Percentiles rank a stretch among this genome's conserved stretches.
Conservation (phyloP, 2,329 filamentous ascomycete genomes). For the Colletotrichum eleusines region DNA sequence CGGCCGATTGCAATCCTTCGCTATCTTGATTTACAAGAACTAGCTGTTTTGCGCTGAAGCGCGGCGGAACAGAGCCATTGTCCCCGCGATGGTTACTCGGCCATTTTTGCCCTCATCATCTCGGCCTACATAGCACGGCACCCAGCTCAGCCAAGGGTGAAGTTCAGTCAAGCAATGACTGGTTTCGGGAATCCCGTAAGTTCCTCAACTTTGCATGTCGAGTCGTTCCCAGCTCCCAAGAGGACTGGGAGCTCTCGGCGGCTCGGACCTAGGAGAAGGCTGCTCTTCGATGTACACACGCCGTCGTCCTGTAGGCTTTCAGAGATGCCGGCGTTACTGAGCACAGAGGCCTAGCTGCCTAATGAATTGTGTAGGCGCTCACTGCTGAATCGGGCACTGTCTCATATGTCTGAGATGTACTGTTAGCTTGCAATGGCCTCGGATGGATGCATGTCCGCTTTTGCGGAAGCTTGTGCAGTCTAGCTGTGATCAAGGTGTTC, state of each 20-base stretch:
- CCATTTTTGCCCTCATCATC: neutral
- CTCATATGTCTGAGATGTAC: conserved; percentile 28
- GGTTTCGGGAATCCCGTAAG: neutral
- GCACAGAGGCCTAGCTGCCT: neutral
- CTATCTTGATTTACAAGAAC: neutral
- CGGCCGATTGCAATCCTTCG: neutral
- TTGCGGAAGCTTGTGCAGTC: neutral
- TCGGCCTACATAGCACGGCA: neutral
- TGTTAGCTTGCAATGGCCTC: conserved; percentile 22
- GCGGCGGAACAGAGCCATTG: neutral
- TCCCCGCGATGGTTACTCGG: neutral
- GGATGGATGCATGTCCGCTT: conserved; percentile 25
- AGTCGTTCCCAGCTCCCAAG: too few relatives aligned
- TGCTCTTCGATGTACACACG: neutral
- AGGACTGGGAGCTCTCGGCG: neutral
- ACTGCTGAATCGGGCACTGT: neutral
- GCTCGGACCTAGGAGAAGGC: neutral
- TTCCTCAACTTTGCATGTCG: neutral
- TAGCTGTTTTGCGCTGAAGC: neutral
- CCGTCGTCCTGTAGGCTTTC: neutral
- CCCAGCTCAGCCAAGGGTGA: neutral
- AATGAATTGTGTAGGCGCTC: conserved; percentile 9
- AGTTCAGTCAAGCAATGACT: neutral
- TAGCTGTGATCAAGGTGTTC: neutral
- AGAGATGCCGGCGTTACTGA: neutral